Evolutionary conservation across 306 rosid genomes (phyloP), one percentile per base, ranked within the genome.

Genomic region (Medicago arabica): DNA sequence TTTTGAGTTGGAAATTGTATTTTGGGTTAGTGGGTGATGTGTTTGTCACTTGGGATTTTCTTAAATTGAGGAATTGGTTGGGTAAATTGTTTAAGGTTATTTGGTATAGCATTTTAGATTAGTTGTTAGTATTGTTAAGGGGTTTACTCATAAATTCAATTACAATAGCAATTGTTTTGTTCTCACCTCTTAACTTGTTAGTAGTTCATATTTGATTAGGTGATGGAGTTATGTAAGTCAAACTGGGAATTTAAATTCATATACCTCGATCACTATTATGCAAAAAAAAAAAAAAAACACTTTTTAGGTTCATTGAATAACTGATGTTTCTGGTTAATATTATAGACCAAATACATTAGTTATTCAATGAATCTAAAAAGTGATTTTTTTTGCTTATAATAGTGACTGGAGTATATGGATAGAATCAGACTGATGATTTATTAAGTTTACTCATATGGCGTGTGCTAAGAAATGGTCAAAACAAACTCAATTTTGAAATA

Each of bases 401-500:
- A 28, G 4, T 28, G 31, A 28, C 31, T 0, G 3, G 31, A 28
- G 28, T 25, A 1, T 25, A 25, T 25, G 28, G 28, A 25, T 25
- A 25, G 31, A 28, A 3, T 28, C 4, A 28, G 31, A 28, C 4
- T 28, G 31, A 4, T 28, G 31, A 3, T 28, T 28, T 28, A 28
- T 28, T 28, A 28, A 28, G 31, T 28, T 28, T 28, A 3, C 31
- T 28, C 31, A 28, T 28, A 4, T 28, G 3, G 31, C 3, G 31
- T 28, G 31, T 28, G 31, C 31, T 28, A 28, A 28, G 28, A 81
- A 78, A 64, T 75, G 16, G 40, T 49, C 0, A 44, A 59, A 63
- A 44, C 74, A 53, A 84, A 67, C 40, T 31, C 71, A 65, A 69
- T 23, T 18, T 18, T 57, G 68, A 71, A 58, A 46, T 25, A 60